Conservation (phyloP, 805 yeast genomes). For the Candida argentea region DNA sequence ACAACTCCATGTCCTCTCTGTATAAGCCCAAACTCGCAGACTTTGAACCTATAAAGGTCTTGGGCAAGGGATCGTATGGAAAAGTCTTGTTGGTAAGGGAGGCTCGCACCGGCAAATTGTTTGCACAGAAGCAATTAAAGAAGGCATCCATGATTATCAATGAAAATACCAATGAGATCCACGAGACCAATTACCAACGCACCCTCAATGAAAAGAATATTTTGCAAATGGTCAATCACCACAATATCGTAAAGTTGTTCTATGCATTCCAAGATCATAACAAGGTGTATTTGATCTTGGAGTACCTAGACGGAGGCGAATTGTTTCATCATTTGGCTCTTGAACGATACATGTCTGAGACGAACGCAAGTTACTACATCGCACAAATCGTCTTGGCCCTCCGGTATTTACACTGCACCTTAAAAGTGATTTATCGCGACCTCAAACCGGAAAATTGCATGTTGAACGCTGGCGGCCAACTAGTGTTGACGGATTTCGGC, state of each 20-base stretch:
- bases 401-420: slow-evolving; percentile 25
- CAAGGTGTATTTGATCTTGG: slow-evolving; percentile 33
- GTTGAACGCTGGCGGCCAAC: slow-evolving; percentile 29
- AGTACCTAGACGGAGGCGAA: slow-evolving; percentile 37
- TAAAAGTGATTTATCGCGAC: slow-evolving; percentile 34
- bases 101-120: slow-evolving; percentile 24
- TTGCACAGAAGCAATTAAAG: slow-evolving; percentile 35
- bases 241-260: slow-evolving; percentile 33
- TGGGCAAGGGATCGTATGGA: slow-evolving; percentile 36
- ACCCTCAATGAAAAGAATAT: slow-evolving; percentile 33
- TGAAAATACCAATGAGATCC: slow-evolving; percentile 20
- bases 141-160: slow-evolving; percentile 27
- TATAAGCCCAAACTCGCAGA: slow-evolving; percentile 24
- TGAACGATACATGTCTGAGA: slow-evolving; percentile 17
- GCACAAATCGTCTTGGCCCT: slow-evolving; percentile 34
- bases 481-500: slow-evolving; percentile 37
- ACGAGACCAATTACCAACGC: slow-evolving; percentile 23
- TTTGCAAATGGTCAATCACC: slow-evolving; percentile 31
- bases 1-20: slow-evolving; percentile 3
- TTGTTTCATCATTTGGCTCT: slow-evolving; percentile 31
- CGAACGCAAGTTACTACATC: slow-evolving; percentile 29
- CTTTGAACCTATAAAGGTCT: slow-evolving; percentile 32
- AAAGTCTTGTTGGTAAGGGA: slow-evolving; percentile 33
- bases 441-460: slow-evolving; percentile 37
- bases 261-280: slow-evolving; percentile 36